Base-by-base conservation (phyloP, 164 flowering plant species). In the Vitis cinerea region DNA sequence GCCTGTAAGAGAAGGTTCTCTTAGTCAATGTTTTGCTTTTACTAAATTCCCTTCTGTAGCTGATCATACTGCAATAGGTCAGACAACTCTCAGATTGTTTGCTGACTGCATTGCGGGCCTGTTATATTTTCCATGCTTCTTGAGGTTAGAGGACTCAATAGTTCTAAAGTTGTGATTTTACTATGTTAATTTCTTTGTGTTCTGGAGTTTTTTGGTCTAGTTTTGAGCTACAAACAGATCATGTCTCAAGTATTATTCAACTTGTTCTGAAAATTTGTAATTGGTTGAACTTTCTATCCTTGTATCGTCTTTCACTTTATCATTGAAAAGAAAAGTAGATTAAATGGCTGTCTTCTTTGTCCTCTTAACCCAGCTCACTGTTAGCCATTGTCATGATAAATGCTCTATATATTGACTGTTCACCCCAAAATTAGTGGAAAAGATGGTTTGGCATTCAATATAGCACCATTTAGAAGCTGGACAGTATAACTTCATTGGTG, bases 1-100 rank as follows among this genome's bases (percentile, higher is more conserved):
- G 15, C 49, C 37, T 29, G 63, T 64, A 73, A 50, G 57, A 60
- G 50, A 15, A 61, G 50, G 44, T 61, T 61, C 14, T 61, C 19
- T 14, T 57, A 10, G 64, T 61, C 29, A 16, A 13, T 61, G n/a
- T 61, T 61, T 61, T 61, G 50, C 17, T 61, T 61, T 27, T 59
- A 14, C 8, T 19, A 30, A 59, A 13, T 14, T 57, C 9, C 29
- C 59, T 57, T 3, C 9, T 4, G 29, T 57, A 57, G 59, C 59
- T 57, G 10, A 57, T 16, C 11, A 19, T 57, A 23, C 16, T 57
- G 59, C 29, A 57, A 3, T 17, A 23, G 16, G 16, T n/a, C 27
- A 23, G 29, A 14, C 8, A 29, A n/a, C n/a, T 37, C 10, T 37
- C 19, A 31, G 50, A 37, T 29, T 15, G 31, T 23, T 61, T 13